Evolutionary conservation across 257 asterid genomes (phyloP).

Genomic region (Vinca minor): DNA sequence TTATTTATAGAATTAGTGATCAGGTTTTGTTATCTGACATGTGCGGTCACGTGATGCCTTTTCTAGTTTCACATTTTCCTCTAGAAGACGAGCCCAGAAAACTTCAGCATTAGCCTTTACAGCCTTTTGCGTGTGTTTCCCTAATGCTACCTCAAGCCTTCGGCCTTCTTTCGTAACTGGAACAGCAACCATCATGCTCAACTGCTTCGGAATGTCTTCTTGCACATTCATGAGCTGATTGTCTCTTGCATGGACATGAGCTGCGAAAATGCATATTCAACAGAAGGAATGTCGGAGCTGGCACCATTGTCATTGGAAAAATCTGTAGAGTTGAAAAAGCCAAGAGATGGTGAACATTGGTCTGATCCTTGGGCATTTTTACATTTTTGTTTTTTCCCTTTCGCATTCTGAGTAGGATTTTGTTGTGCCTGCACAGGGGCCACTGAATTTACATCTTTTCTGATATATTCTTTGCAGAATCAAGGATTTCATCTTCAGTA

Average conservation of each 20-base stretch:
- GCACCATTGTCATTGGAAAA: slow-evolving; percentile 48
- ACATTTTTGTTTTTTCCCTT: slow-evolving; percentile 75
- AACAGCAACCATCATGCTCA: no score
- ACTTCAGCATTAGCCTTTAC: no score
- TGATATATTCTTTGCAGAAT: slow-evolving; percentile 39
- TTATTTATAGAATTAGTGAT: slow-evolving; percentile 63
- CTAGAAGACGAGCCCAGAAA: slow-evolving; percentile 72
- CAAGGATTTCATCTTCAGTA: slow-evolving; percentile 39
- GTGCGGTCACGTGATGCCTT: slow-evolving; percentile 60
- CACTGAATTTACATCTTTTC: slow-evolving; percentile 32
- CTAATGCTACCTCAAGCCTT: no score
- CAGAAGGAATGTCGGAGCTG: slow-evolving; percentile 35
- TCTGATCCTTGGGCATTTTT: slow-evolving; percentile 55
- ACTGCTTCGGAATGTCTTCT: no score
- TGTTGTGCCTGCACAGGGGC: slow-evolving; percentile 45
- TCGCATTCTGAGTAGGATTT: slow-evolving; percentile 37
- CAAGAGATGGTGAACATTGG: slow-evolving; percentile 40
- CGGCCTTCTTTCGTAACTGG: no score
- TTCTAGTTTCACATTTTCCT: slow-evolving; percentile 78
- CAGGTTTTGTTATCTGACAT: slow-evolving; percentile 54
- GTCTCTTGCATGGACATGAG: no score
- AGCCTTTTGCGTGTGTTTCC: no score
- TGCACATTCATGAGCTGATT: no score
- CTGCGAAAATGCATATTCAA: slow-evolving; percentile 45
- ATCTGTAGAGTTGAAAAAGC: slow-evolving; percentile 47